Evolutionary conservation across 345 rosid genomes (phyloP).

Genomic region (Hirschfeldia incana): DNA sequence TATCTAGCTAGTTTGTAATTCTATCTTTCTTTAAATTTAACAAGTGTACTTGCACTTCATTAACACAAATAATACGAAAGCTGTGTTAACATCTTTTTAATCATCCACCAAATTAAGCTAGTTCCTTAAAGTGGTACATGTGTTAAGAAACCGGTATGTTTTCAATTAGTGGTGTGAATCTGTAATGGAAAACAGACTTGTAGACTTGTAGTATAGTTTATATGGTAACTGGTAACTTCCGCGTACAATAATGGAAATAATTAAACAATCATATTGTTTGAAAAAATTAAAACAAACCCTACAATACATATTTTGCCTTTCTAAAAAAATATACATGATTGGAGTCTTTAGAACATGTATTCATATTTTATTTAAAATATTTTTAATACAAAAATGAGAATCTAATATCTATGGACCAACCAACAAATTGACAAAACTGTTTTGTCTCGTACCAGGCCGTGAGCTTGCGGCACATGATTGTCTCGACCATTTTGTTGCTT

Average conservation of each 20-base stretch:
- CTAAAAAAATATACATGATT: background rate
- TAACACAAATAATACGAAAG: background rate
- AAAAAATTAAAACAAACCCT: slow-evolving; percentile 4
- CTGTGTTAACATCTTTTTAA: background rate
- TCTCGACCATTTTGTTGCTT: slow-evolving; percentile 28
- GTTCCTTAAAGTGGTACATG: background rate
- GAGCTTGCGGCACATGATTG: slow-evolving; percentile 37
- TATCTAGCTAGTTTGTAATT: slow-evolving; percentile 7
- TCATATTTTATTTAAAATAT: slow-evolving; percentile 4
- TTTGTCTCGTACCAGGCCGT: slow-evolving; percentile 29
- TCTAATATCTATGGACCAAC: slow-evolving; percentile 32
- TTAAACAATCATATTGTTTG: slow-evolving; percentile 2
- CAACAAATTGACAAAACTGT: slow-evolving; percentile 31
- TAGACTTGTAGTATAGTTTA: no score
- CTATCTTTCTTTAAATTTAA: background rate
- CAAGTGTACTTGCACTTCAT: background rate
- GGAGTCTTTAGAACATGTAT: slow-evolving; percentile 12
- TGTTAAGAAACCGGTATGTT: background rate
- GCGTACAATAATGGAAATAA: background rate
- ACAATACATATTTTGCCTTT: slow-evolving; percentile 31
- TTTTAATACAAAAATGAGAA: background rate
- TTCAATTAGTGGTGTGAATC: background rate
- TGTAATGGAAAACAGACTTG: background rate
- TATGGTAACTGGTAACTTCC: background rate
- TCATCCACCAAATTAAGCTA: slow-evolving; percentile 3